These are phyloP conservation scores for Penicillium italicum DNA, from an alignment of 2,329 filamentous ascomycete species.

Conservation along the genomic window DNA sequence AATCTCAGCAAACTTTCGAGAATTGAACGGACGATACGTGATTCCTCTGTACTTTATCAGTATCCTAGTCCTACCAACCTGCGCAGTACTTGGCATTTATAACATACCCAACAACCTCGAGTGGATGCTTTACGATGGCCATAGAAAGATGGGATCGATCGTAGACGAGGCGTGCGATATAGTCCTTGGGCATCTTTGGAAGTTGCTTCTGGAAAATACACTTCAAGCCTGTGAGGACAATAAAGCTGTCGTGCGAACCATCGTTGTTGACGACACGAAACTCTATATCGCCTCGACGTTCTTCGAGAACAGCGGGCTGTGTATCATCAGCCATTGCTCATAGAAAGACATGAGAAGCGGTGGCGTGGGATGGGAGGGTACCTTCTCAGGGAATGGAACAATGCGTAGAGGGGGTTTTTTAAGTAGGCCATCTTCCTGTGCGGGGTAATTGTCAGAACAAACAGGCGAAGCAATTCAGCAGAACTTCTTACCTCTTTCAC, in stretches of 20 bases:
- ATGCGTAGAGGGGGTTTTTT: conserved; percentile 57
- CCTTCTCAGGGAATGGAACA: conserved; percentile 88
- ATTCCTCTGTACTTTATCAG: conserved; percentile 64
- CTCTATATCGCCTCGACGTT: conserved; percentile 90
- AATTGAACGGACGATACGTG: conserved; percentile 91
- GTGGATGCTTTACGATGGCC: conserved; percentile 92
- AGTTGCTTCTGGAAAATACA: conserved; percentile 98
- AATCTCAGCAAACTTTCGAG: conserved; percentile 91
- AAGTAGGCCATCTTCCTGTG: conserved; percentile 37
- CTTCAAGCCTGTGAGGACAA: conserved; percentile 92
- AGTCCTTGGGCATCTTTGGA: conserved; percentile 99
- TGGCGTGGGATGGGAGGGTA: conserved; percentile 32
- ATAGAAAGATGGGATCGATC: conserved; percentile 95
- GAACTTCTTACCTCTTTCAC: conserved; percentile 34
- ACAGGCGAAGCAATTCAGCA: background rate
- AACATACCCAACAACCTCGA: conserved; percentile 74
- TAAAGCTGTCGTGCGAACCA: conserved; percentile 77
- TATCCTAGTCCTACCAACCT: background rate
- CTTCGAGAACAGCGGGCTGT: conserved; percentile 84
- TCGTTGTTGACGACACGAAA: conserved; percentile 99
- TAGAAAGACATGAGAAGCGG: background rate
- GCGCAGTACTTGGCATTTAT: background rate
- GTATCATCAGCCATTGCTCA: conserved; percentile 22
- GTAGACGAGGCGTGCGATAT: conserved; percentile 95
- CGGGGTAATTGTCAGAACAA: background rate